Conservation (phyloP, 2,329 filamentous ascomycete species). For the Hymenoscyphus fraxineus region DNA sequence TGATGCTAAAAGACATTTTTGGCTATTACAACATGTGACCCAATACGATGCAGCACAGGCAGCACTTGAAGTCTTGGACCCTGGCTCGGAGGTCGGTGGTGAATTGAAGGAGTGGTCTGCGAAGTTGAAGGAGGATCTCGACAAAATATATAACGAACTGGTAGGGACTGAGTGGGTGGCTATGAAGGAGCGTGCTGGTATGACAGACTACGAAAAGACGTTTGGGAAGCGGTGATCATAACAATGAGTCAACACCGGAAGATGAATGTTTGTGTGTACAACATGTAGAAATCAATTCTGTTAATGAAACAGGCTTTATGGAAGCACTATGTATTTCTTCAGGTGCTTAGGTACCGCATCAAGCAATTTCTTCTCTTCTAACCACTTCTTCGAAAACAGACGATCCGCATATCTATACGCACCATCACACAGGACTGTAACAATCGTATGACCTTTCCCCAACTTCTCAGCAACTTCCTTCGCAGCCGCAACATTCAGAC, state of each 20-base stretch:
- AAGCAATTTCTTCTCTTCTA: conserved; percentile 79
- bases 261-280: conserved; percentile 12
- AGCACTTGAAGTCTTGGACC: conserved; percentile 35
- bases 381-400: conserved; percentile 87
- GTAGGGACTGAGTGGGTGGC: background rate
- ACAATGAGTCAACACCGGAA: too few species aligned
- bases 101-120: conserved; percentile 16
- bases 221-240: background rate
- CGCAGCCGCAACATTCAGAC: conserved; percentile 91
- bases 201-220: background rate
- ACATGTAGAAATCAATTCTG: conserved; percentile 25
- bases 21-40: background rate
- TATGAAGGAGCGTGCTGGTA: background rate
- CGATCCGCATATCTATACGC: conserved; percentile 97
- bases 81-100: conserved; percentile 14
- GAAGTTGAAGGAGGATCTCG: conserved; percentile 12
- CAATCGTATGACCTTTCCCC: conserved; percentile 83
- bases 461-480: conserved; percentile 90
- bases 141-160: conserved; percentile 3
- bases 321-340: conserved; percentile 91
- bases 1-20: background rate
- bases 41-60: background rate
- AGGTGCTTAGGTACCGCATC: conserved; percentile 78
- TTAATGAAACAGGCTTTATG: conserved; percentile 44
- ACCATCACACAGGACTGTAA: conserved; percentile 91